A percentile compares a stretch with the other conserved stretches of the same genome.
phyloP scores from a whole-genome alignment of 108 stramenopile genomes.

The Nannochloropsis oceanica region DNA sequence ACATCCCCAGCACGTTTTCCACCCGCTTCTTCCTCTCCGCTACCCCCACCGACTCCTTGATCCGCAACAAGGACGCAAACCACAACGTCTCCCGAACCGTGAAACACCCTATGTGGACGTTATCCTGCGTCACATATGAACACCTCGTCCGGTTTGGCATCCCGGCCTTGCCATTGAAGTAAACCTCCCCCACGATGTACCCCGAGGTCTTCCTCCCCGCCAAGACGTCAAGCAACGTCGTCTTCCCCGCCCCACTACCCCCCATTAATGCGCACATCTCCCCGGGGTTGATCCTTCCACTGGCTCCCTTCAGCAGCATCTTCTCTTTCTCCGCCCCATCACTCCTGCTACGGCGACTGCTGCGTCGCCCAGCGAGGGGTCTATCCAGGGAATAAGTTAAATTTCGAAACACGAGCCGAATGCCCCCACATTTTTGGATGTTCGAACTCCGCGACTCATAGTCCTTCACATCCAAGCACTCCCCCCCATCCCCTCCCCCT shows the following conservation, averaged over 20 bases:
- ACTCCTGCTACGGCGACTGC: not conserved
- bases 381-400: not conserved
- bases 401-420: not conserved
- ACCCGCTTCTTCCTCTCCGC: not conserved
- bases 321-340: not conserved
- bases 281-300: constrained; percentile 25
- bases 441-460: not conserved
- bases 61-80: constrained; percentile 15
- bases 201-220: constrained; percentile 66
- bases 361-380: not conserved
- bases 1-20: not conserved
- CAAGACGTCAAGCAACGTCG: constrained; percentile 57
- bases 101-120: constrained; percentile 17
- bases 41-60: not conserved
- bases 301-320: constrained; percentile 27
- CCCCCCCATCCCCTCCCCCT: not conserved
- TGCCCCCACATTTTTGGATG: not conserved
- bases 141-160: not conserved
- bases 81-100: constrained; percentile 16
- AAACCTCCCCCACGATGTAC: constrained; percentile 54
- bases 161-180: constrained; percentile 51
- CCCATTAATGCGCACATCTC: constrained; percentile 24
- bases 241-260: constrained; percentile 44
- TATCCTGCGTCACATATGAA: constrained; percentile 27
- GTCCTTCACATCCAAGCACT: not conserved